A percentile compares a stretch with the other conserved stretches of the same genome.
These are phyloP conservation scores for Trichoderma afroharzianum DNA, from an alignment of 2,329 filamentous ascomycete genomes.

Conservation along the genomic window DNA sequence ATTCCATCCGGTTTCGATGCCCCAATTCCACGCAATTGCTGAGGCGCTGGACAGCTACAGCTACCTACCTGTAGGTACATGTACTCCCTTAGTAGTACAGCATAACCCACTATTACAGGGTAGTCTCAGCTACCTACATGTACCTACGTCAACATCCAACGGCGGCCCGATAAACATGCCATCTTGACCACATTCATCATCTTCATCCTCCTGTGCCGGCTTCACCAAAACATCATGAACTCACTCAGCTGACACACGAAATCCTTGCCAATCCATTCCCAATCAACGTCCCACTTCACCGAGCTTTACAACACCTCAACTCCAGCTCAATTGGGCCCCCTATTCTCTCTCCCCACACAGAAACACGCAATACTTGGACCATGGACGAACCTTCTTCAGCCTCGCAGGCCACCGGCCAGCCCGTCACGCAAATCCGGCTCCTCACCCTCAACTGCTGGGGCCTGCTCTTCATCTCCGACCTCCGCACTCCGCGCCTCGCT, in stretches of 20 bases:
- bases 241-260: neutral
- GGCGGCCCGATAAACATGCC: neutral
- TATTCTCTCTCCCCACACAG: neutral
- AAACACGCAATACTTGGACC: neutral
- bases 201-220: neutral
- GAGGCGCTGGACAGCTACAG: neutral
- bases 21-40: neutral
- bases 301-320: neutral
- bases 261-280: neutral
- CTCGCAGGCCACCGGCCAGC: conserved; percentile 14
- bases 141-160: neutral
- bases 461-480: conserved; percentile 77
- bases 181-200: neutral
- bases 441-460: conserved; percentile 97
- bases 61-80: neutral
- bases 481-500: conserved; percentile 70
- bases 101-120: neutral
- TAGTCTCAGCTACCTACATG: neutral
- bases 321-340: neutral
- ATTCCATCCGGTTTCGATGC: neutral
- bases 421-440: conserved; percentile 61
- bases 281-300: neutral
- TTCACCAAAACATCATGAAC: neutral
- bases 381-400: conserved; percentile 20
- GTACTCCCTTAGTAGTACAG: neutral